phyloP scores from a whole-genome alignment of 495 filamentous ascomycete genomes.

The Cudoniella acicularis region DNA sequence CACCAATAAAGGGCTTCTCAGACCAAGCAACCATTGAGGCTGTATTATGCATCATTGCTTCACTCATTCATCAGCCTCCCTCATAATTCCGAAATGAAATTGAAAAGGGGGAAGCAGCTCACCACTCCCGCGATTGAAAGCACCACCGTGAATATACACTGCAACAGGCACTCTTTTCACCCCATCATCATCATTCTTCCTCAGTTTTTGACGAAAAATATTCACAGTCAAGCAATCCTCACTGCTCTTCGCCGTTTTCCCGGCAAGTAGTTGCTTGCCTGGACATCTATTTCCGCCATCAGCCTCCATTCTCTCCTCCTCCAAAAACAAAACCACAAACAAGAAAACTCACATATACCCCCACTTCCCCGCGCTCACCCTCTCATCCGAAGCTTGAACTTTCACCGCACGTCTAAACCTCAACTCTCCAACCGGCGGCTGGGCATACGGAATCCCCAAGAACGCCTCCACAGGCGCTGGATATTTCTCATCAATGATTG shows the following conservation, averaged over 20 bases:
- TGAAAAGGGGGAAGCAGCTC: background rate
- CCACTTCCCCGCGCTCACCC: slow-evolving; percentile 9
- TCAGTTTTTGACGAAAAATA: slow-evolving; percentile 32
- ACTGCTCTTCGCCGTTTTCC: slow-evolving; percentile 11
- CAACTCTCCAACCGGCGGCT: slow-evolving; percentile 8
- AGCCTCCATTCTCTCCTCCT: background rate
- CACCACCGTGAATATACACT: slow-evolving; percentile 54
- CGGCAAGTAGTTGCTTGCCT: slow-evolving; percentile 11
- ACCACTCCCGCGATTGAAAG: slow-evolving; percentile 44
- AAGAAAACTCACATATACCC: slow-evolving; percentile 9
- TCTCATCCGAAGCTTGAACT: slow-evolving; percentile 9
- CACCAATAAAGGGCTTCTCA: slow-evolving; percentile 48
- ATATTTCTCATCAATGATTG: slow-evolving; percentile 4
- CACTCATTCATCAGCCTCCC: slow-evolving; percentile 35
- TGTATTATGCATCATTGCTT: slow-evolving; percentile 18
- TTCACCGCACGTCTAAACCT: slow-evolving; percentile 10
- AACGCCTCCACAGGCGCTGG: slow-evolving; percentile 12
- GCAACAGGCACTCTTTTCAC: slow-evolving; percentile 53
- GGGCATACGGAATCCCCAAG: slow-evolving; percentile 16
- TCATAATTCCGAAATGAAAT: slow-evolving; percentile 34
- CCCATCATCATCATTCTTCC: too few species aligned
- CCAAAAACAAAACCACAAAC: too few species aligned
- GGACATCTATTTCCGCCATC: slow-evolving; percentile 12
- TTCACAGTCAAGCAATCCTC: slow-evolving; percentile 52
- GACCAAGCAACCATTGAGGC: slow-evolving; percentile 42